Evolutionary conservation across 139 green algal genomes (phyloP), one percentile per base, ranked within the genome.

Genomic region (Eudorina sp.): DNA sequence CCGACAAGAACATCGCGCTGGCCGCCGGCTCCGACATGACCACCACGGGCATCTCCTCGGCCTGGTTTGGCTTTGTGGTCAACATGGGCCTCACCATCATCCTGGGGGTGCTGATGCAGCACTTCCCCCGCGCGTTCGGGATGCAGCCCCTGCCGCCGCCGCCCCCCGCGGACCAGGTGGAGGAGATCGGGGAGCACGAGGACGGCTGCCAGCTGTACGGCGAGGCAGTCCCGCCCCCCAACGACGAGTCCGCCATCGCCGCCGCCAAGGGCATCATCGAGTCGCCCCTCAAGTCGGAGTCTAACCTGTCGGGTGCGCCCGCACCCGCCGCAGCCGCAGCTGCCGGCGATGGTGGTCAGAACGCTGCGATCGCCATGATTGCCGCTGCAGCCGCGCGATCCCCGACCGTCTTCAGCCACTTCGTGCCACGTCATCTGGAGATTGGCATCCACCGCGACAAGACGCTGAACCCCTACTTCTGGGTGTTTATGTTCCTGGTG

Each of bases 61-160:
- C 91, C 21, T 89, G 88, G 91, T 62, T 94, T 3, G 91, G 91
- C 60, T 94, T 92, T 60, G 88, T 82, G 23, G 86, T 92, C 36
- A 94, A 94, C 53, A 45, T 94, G 0, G 88, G 84, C 68, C 45
- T 94, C 2, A 88, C 85, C n/a, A 72, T 92, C 16, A 25, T 68
- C 19, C 45, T 92, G 13, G 89, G 89, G 31, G 40, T 89, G 27
- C 23, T 84, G 9, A 85, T 92, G 88, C 89, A 92, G 86, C 72
- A 77, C 40, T 74, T 53, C 43, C 89, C 91, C 14, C 18, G 25
- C 8, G 11, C 88, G 23, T 83, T 86, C 34, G 53, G 48, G 41
- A 23, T 73, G 19, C 4, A 36, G 40, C 51, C 64, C 0, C 36
- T 85, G 76, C 86, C 46, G 34, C 62, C 29, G 14, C 38, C 76